Base-by-base conservation (phyloP, 345 rosid genomes). In the Populus deltoides region DNA sequence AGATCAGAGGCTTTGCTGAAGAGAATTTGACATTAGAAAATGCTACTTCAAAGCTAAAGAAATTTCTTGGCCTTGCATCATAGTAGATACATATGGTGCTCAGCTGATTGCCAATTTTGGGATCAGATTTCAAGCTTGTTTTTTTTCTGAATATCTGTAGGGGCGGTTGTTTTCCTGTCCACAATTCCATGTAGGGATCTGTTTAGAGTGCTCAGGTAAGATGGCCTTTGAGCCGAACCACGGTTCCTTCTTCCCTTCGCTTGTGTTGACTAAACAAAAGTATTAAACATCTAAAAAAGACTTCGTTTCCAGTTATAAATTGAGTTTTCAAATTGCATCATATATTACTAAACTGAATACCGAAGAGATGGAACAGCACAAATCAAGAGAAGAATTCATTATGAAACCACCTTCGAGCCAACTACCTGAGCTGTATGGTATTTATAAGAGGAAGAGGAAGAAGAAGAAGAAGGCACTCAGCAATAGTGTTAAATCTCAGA, bases 1-100 rank as follows among this genome's bases (percentile, higher is more conserved):
- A 85, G 89, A 82, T 86, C 90, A 8, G 83, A 86, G 65, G 77
- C 47, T 76, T n/a, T 39, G 38, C 55, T 66, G 69, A 63, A 57
- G 70, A 76, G 62, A 13, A 31, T 66, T 41, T 76, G 41, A 72
- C 69, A 62, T 18, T 33, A 78, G n/a, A 27, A 59, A 35, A 53
- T 31, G 47, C 57, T 13, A 16, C 36, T 22, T 66, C 11, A 62
- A 70, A 43, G 73, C 38, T 51, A 4, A 13, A 62, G 29, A 39
- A 31, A 24, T 74, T 49, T 74, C 70, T 53, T 31, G 31, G 77
- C 39, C 71, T 65, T 43, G 33, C 66, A 61, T 78, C 62, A 33
- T 1, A 12, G 17, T 53, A 68, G 78, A 47, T 20, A 72, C 36
- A 22, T 66, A 8, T 24, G 29, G 20, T 69, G 18, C 39, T 73